Base-by-base conservation (phyloP, 768 basidiomycete genomes). In the Dacryopinax primogenitus region DNA sequence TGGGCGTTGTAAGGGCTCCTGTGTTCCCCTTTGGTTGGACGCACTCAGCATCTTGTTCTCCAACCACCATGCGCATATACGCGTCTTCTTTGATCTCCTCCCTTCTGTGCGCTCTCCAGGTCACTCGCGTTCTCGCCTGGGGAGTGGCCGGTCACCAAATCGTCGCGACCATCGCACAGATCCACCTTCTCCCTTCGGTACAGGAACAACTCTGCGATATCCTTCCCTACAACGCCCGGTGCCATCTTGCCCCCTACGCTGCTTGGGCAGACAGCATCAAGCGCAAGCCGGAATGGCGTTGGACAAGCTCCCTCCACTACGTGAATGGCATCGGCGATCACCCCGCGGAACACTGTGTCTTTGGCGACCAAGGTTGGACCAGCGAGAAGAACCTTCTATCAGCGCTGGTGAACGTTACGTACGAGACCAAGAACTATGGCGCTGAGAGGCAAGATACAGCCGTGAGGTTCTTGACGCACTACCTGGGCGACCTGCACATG, bases 161-260 rank as follows among this genome's bases (percentile, higher is more conserved):
- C 33, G 84, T 92, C 3, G 94, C 93, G 0, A 95, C 93, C 2
- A 88, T 98, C 65, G 95, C 95, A 0, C 88, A 97, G 73, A 90
- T 94, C 66, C 84, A 96, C 73, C 82, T 97, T 1, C 83, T 90
- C 73, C 77, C 67, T 1, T 85, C 87, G 3, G 78, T 86, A 39
- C 51, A 30, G 26, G 79, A 83, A 1, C 80, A 79, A 33, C 76
- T 96, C 64, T 90, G 87, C 68, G 74, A 77, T 32, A 85, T 97
- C 70, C 85, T 96, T 68, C 77, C 71, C 15, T 69, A 71, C 63
- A 71, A 68, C 64, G 80, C 76, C 23, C 81, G 80, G 26, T 93
- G 95, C 70, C 86, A 90, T 74, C 81, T 99, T 30, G 87, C 94
- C 0, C 80, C 86, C 15, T 79, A 95, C 58, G 87, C 95, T 0